These are phyloP conservation scores for Phyllosticta citribraziliensis DNA, from an alignment of 2,329 filamentous ascomycete genomes.

Conservation along the genomic window DNA sequence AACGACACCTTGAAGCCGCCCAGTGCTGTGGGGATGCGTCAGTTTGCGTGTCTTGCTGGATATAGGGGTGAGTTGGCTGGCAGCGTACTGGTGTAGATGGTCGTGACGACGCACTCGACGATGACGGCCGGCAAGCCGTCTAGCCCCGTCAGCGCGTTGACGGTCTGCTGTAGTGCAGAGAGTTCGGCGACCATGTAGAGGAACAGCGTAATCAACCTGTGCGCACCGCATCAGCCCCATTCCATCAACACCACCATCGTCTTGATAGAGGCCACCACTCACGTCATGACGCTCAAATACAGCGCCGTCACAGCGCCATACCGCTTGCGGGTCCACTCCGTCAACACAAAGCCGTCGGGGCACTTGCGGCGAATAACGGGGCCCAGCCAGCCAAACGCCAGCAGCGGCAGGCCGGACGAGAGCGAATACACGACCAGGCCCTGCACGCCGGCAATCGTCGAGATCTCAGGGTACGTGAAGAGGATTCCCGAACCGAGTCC, in stretches of 20 bases:
- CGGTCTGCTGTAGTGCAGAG: conserved; percentile 70
- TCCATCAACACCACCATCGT: neutral
- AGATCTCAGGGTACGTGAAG: conserved; percentile 72
- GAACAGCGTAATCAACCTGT: conserved; percentile 63
- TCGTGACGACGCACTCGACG: conserved; percentile 67
- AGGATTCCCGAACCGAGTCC: conserved; percentile 76
- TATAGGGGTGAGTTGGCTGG: neutral
- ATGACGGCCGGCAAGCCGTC: conserved; percentile 67
- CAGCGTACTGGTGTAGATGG: conserved; percentile 66
- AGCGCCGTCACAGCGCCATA: conserved; percentile 61
- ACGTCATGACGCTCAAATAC: conserved; percentile 67
- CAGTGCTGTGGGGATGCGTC: conserved; percentile 42
- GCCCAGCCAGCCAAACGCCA: conserved; percentile 65
- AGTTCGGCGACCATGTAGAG: conserved; percentile 81
- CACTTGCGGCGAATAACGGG: conserved; percentile 71
- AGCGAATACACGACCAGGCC: conserved; percentile 69
- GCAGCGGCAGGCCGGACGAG: conserved; percentile 59
- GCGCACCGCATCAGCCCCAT: neutral
- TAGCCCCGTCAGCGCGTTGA: conserved; percentile 63
- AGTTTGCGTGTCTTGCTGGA: neutral
- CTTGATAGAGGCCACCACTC: conserved; percentile 13
- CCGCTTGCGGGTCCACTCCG: conserved; percentile 72
- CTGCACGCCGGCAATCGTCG: conserved; percentile 69
- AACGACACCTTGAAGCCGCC: conserved; percentile 80
- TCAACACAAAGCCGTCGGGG: conserved; percentile 74